These are phyloP conservation scores for Candida andamanensis DNA, from an alignment of 805 yeast genomes.

Conservation along the genomic window DNA sequence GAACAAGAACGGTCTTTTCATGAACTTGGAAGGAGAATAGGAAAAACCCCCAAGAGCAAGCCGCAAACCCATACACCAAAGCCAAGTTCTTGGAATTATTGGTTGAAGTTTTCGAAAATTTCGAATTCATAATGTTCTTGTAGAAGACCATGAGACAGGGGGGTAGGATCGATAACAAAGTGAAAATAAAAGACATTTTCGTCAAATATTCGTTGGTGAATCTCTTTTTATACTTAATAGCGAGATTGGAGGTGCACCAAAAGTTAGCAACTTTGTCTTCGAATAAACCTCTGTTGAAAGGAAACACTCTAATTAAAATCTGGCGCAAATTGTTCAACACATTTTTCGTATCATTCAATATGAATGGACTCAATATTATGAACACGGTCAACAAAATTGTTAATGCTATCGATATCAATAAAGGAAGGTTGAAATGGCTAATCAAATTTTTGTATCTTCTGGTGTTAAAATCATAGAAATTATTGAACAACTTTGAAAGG, in stretches of 20 bases:
- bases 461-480: slow-evolving; percentile 13
- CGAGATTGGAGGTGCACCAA: slow-evolving; percentile 89
- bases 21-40: slow-evolving; percentile 94
- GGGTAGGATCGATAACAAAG: slow-evolving; percentile 37
- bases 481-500: slow-evolving; percentile 43
- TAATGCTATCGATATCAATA: slow-evolving; percentile 58
- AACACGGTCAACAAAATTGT: slow-evolving; percentile 54
- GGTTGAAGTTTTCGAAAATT: slow-evolving; percentile 11
- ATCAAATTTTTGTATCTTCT: slow-evolving; percentile 8
- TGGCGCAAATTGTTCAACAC: slow-evolving; percentile 31
- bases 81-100: slow-evolving; percentile 13
- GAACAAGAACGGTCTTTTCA: slow-evolving; percentile 86
- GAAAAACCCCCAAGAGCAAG: slow-evolving; percentile 82
- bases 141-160: slow-evolving; percentile 32
- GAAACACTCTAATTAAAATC: slow-evolving; percentile 68
- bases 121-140: slow-evolving; percentile 19
- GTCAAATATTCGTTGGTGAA: slow-evolving; percentile 59
- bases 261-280: slow-evolving; percentile 97
- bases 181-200: slow-evolving; percentile 47
- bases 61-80: slow-evolving; percentile 64
- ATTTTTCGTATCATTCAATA: slow-evolving; percentile 22
- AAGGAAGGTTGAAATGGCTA: slow-evolving; percentile 44
- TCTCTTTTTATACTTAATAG: slow-evolving; percentile 60
- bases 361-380: slow-evolving; percentile 56
- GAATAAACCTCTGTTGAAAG: slow-evolving; percentile 88